phyloP scores from a whole-genome alignment of 495 filamentous ascomycete species.

The Cercophora scortea region DNA sequence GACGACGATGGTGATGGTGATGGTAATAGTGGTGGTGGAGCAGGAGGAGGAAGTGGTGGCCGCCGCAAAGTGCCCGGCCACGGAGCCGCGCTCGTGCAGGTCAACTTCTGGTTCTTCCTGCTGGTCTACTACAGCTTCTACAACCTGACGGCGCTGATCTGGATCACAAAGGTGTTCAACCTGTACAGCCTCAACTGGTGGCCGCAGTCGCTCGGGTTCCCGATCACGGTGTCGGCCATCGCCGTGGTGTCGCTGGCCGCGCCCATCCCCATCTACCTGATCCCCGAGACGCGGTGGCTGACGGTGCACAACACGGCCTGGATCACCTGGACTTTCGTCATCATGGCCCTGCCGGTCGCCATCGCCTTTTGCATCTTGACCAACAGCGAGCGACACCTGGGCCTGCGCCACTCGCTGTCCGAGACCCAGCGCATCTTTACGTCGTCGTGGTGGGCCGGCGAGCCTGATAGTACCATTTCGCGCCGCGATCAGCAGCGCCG shows the following conservation, averaged over 20 bases:
- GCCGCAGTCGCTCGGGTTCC: slow-evolving; percentile 52
- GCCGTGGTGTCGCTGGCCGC: slow-evolving; percentile 44
- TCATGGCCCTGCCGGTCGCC: slow-evolving; percentile 54
- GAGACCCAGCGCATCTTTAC: slow-evolving; percentile 59
- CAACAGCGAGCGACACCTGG: slow-evolving; percentile 49
- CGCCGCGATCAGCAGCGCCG: slow-evolving; percentile 25
- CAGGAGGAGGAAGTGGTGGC: slow-evolving; percentile 1
- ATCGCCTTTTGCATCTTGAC: slow-evolving; percentile 53
- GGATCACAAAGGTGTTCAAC: slow-evolving; percentile 64
- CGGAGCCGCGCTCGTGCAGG: slow-evolving; percentile 48
- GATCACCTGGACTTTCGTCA: slow-evolving; percentile 56
- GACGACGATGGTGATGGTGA: slow-evolving; percentile 14
- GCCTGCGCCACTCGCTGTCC: slow-evolving; percentile 45
- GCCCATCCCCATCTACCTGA: slow-evolving; percentile 50
- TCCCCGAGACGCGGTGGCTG: slow-evolving; percentile 38
- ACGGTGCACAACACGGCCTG: slow-evolving; percentile 53
- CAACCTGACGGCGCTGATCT: slow-evolving; percentile 53
- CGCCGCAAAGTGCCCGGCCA: slow-evolving; percentile 44
- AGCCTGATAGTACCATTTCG: slow-evolving; percentile 33
- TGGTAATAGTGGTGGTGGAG: slow-evolving; percentile 15
- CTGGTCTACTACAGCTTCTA: slow-evolving; percentile 60
- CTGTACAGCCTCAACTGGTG: slow-evolving; percentile 60
- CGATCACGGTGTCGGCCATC: slow-evolving; percentile 47
- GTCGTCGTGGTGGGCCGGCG: slow-evolving; percentile 51
- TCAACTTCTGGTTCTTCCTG: slow-evolving; percentile 64